Conservation (phyloP, 148 eudicot species). For the Arbutus unedo region DNA sequence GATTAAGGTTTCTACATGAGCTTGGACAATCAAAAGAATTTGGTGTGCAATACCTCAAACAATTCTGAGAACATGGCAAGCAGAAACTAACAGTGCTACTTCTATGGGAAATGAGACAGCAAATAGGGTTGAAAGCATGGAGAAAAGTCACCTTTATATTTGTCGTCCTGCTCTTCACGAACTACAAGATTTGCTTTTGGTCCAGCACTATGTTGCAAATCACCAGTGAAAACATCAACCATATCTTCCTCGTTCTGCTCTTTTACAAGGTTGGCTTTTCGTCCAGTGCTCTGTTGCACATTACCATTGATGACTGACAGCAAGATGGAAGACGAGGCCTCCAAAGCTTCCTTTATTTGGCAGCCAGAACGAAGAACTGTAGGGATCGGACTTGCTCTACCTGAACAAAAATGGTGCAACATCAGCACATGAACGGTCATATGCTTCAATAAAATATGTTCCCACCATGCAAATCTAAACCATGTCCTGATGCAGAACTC, state of each 20-base stretch:
- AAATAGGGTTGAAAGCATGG: not conserved
- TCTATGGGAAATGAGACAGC: not conserved
- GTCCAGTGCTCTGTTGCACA: not conserved
- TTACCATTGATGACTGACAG: constrained; percentile 14
- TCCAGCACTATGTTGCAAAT: constrained; percentile 7
- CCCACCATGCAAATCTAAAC: not conserved
- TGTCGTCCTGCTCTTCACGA: not conserved
- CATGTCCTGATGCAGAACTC: not conserved
- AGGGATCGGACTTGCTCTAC: not conserved
- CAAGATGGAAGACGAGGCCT: constrained; percentile 18
- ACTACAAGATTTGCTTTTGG: not conserved
- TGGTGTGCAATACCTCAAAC: not conserved
- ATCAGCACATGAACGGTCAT: not conserved
- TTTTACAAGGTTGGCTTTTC: not conserved
- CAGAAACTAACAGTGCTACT: not conserved
- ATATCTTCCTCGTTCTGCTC: not conserved
- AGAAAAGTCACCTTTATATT: constrained; percentile 18
- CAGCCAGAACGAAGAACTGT: not conserved
- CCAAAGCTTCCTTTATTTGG: constrained; percentile 19
- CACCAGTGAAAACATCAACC: not conserved
- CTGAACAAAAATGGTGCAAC: not conserved
- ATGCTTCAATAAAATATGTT: not conserved
- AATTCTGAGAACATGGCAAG: not conserved
- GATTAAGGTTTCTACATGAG: not conserved
- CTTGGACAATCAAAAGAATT: not conserved